Percentiles rank a stretch among this genome's conserved stretches.
phyloP scores from a whole-genome alignment of 768 basidiomycete genomes.

The Termitomyces sp. region DNA sequence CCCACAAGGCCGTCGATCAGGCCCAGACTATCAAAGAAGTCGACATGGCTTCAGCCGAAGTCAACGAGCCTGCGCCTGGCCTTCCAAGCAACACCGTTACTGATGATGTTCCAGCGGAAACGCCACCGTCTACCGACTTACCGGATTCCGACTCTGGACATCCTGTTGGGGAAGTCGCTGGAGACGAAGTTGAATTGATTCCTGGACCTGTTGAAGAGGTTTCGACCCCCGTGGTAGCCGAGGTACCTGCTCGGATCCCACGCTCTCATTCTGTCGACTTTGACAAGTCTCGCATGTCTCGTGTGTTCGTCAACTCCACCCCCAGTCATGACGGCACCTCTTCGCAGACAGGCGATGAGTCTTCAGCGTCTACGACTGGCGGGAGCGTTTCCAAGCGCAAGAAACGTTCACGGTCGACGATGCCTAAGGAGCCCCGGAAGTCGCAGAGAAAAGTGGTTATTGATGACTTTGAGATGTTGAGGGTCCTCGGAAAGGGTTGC shows the following conservation, averaged over 20 bases:
- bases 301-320: slow-evolving; percentile 49
- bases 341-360: slow-evolving; percentile 68
- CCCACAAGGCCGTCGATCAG: slow-evolving; percentile 35
- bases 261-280: slow-evolving; percentile 84
- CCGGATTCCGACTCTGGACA: slow-evolving; percentile 2
- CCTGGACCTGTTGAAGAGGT: slow-evolving; percentile 9
- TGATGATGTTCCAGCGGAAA: slow-evolving; percentile 6
- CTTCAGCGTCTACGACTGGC: slow-evolving; percentile 58
- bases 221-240: slow-evolving; percentile 15
- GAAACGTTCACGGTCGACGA: slow-evolving; percentile 39
- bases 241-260: slow-evolving; percentile 39
- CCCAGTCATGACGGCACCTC: slow-evolving; percentile 45
- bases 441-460: slow-evolving; percentile 73
- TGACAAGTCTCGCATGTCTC: slow-evolving; percentile 55
- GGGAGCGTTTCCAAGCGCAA: slow-evolving; percentile 37
- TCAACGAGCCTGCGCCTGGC: slow-evolving; percentile 2
- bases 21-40: slow-evolving; percentile 23
- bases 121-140: slow-evolving; percentile 4
- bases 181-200: not conserved
- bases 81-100: not conserved
- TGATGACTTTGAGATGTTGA: slow-evolving; percentile 96
- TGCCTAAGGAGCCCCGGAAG: slow-evolving; percentile 47
- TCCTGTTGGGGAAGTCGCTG: not conserved
- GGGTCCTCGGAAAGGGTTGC: slow-evolving; percentile 94
- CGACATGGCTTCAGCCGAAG: slow-evolving; percentile 16